Base-by-base conservation (phyloP, 2,329 filamentous ascomycete species). In the Pseudopyricularia cyperi region DNA sequence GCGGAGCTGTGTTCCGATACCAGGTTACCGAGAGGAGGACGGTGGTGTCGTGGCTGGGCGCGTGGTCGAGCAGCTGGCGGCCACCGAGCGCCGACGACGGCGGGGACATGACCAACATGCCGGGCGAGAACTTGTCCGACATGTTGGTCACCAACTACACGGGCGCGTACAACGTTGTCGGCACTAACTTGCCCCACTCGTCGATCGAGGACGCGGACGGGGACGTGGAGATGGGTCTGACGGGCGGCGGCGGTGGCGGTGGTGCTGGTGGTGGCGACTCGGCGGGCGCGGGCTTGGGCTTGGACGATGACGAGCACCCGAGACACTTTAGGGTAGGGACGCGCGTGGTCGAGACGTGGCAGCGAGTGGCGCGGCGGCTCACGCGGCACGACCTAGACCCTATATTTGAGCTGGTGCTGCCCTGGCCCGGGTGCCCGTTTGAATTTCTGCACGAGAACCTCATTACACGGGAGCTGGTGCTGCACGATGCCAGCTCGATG, bases 1-100 rank as follows among this genome's bases (percentile, higher is more conserved):
- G 56, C 42, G 60, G 55, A 19, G 61, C 57, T 37, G 56, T 59
- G 24, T 63, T 63, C 57, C 58, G 59, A 42, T 63, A 62, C 53
- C 49, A 55, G 30, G 56, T 56, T 8, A 53, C 46, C 22, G 34
- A 48, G 48, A 37, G 49, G 12, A 49, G 34, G 24, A 53, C 54
- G 24, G 17, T 53, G 9, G 47, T 58, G 14, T 46, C 44, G 26
- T 60, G 58, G 58, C 46, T 53, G 26, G 53, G 55, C 37, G 48
- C 52, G 7, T 60, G 57, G 54, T 26, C 33, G n/a, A 34, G 22
- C 22, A 37, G 33, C 34, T 33, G 33, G 22, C 4, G 4, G 48
- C 17, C 30, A 6, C 14, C 46, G 9, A 48, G 34, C 30, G 46
- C n/a, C 30, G 30, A 32, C 46, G 46, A 17, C 9, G 17, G 17